A percentile compares a stretch with the other conserved stretches of the same genome.
These are phyloP conservation scores for Pythium biforme DNA, from an alignment of 352 stramenopile genomes.

Conservation along the genomic window DNA sequence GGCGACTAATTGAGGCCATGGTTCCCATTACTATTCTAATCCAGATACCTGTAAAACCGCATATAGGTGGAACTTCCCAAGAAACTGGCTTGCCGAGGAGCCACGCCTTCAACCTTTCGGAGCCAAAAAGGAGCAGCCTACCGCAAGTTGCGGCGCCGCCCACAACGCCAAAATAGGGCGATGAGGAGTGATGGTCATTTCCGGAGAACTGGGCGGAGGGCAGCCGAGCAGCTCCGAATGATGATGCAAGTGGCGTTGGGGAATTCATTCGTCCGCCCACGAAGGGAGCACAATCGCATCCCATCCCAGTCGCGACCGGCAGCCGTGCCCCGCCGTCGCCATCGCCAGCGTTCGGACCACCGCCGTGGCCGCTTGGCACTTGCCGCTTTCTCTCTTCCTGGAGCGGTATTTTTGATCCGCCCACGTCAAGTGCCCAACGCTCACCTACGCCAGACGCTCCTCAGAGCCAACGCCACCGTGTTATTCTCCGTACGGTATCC, in stretches of 20 bases:
- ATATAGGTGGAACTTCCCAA: neutral
- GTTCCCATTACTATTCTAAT: neutral
- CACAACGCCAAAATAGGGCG: neutral
- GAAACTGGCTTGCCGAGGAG: constrained; percentile 2
- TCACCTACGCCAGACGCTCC: too few relatives aligned
- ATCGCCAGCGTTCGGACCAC: too few relatives aligned
- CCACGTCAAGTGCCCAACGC: neutral
- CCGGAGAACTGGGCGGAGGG: neutral
- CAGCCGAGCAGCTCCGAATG: neutral
- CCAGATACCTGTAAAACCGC: neutral
- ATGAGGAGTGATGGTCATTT: neutral
- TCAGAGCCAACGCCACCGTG: neutral
- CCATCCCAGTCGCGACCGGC: neutral
- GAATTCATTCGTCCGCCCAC: neutral
- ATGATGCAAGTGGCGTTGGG: constrained; percentile 5
- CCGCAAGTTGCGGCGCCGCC: too few relatives aligned
- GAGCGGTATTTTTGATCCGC: constrained; percentile 1
- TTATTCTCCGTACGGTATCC: neutral
- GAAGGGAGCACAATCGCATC: neutral
- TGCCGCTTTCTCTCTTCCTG: neutral
- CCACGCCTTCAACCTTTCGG: neutral
- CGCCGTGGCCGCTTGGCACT: too few relatives aligned
- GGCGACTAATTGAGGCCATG: neutral
- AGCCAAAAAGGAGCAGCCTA: neutral
- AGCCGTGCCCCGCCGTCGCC: too few relatives aligned